These are phyloP conservation scores for Geotrichum cucujoidarum DNA, from an alignment of 1,139 yeast genomes.

Conservation along the genomic window DNA sequence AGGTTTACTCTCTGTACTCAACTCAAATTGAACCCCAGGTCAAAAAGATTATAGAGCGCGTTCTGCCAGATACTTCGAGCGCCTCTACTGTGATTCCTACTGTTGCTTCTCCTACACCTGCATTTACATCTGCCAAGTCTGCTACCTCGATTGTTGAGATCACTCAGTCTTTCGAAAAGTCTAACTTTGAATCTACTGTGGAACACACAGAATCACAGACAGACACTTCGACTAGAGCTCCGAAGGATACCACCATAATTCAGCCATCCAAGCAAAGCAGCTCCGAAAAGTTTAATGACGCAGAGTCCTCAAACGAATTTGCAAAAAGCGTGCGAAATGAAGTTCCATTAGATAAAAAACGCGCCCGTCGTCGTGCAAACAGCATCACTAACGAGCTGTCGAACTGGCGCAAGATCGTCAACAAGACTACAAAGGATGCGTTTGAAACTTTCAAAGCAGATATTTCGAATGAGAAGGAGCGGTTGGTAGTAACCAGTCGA, in stretches of 20 bases:
- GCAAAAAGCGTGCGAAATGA: slow-evolving; percentile 7
- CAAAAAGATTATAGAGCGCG: slow-evolving; percentile 28
- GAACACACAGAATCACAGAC: background rate
- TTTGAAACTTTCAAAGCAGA: slow-evolving; percentile 32
- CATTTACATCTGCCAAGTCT: background rate
- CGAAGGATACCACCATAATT: too few relatives aligned
- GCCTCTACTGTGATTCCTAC: background rate
- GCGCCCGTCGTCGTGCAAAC: slow-evolving; percentile 14
- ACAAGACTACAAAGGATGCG: slow-evolving; percentile 32
- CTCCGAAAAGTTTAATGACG: too few relatives aligned
- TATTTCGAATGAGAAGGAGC: slow-evolving; percentile 31
- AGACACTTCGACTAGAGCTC: too few relatives aligned
- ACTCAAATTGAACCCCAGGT: slow-evolving; percentile 32
- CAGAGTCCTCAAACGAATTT: slow-evolving; percentile 12
- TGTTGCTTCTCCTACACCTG: background rate
- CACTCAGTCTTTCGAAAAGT: background rate
- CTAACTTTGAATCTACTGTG: background rate
- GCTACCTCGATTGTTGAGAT: background rate
- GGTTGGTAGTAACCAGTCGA: slow-evolving; percentile 23
- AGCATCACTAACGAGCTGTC: slow-evolving; percentile 15
- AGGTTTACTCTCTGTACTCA: slow-evolving; percentile 24
- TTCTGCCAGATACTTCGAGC: slow-evolving; percentile 18
- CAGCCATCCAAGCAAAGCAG: too few relatives aligned
- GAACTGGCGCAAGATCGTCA: slow-evolving; percentile 32
- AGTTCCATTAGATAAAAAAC: slow-evolving; percentile 11